Base-by-base conservation (phyloP, 768 basidiomycete genomes). In the Hericium erinaceus region DNA sequence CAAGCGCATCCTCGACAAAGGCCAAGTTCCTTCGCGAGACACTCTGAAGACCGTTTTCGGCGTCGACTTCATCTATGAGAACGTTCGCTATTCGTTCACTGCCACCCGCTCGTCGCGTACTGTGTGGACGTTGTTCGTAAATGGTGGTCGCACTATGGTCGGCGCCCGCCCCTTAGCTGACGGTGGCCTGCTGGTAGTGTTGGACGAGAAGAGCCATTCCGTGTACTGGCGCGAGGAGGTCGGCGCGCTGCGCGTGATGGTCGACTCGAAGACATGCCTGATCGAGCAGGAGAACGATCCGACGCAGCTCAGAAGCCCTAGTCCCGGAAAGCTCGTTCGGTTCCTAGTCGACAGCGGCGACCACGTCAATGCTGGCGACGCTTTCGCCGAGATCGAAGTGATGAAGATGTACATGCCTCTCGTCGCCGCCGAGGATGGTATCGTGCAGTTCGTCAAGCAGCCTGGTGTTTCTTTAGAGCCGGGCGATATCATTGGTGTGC, bases 341-440 rank as follows among this genome's bases (percentile, higher is more conserved):
- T 95, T 87, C 77, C 82, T 98, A 61, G 85, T 98, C 62, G 97
- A 99, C 66, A 95, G 91, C 58, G 97, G 97, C 8, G 97, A 99
- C 59, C 97, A 98, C 70, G 81, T 99, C 74, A 89, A 92, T 61
- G 92, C 95, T 60, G 95, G 97, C 18, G 93, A 98, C 61, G 87
- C 91, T 58, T 98, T 98, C 70, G 97, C 97, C 54, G 97, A 99
- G 69, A 98, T 99, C 48, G 97, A 98, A 80, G 90, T 92, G 60
- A 95, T 97, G 93, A 98, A 99, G 77, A 99, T 98, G 97, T 97
- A 97, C 73, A 97, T 99, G 95, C 94, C 94, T 3, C 82, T 99
- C 56, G 84, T 92, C 56, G 93, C 94, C 5, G 82, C 88, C 2
- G 97, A 99, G 70, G 92, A 95, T 69, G 97, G 97, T 66, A 80